phyloP scores from a whole-genome alignment of 768 basidiomycete genomes.

The Leccinellum rugosiceps region DNA sequence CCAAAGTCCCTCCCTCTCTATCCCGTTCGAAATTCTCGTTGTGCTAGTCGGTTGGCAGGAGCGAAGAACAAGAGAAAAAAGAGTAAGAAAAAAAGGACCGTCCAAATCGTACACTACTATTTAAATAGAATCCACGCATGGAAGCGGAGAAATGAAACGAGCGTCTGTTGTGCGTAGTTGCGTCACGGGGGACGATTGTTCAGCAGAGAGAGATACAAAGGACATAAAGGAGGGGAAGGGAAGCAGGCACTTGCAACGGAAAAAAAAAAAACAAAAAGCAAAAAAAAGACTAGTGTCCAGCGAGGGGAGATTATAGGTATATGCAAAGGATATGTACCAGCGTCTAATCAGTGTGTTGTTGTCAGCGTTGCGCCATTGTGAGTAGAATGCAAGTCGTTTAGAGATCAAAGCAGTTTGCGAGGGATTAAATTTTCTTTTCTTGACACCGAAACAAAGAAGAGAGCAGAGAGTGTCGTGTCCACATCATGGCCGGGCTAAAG shows the following conservation, averaged over 20 bases:
- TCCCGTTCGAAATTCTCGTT: neutral
- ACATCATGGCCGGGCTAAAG: slow-evolving; percentile 13
- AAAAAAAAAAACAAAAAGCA: neutral
- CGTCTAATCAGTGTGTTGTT: neutral
- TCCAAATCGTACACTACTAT: neutral
- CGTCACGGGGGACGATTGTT: neutral
- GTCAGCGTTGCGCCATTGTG: neutral
- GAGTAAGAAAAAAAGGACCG: neutral
- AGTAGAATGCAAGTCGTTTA: slow-evolving; percentile 4
- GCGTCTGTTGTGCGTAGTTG: neutral
- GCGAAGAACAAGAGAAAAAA: neutral
- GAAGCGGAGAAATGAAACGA: neutral
- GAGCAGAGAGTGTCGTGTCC: neutral
- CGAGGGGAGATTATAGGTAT: neutral
- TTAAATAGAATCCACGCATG: neutral
- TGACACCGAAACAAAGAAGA: neutral
- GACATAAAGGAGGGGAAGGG: neutral
- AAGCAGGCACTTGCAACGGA: neutral
- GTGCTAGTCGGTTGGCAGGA: neutral
- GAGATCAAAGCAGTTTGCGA: neutral
- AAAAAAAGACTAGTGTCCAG: neutral
- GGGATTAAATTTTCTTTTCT: neutral
- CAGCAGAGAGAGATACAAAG: neutral
- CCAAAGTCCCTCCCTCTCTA: neutral
- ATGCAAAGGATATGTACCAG: neutral